Base-by-base conservation (phyloP, 2,329 filamentous ascomycete species). In the Fusarium scirpi region DNA sequence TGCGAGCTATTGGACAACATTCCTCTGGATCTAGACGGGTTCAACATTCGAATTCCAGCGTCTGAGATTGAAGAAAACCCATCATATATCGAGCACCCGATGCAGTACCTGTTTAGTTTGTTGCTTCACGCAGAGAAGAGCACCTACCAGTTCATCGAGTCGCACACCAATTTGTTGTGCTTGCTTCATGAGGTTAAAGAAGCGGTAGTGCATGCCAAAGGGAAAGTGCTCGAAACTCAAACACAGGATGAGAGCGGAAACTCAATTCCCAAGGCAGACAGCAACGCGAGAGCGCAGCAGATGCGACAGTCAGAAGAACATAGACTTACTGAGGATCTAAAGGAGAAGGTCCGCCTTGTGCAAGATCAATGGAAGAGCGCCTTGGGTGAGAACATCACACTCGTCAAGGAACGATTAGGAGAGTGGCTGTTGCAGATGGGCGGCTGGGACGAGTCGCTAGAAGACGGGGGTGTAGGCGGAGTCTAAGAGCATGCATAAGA, bases 131-230 rank as follows among this genome's bases (percentile, higher is more conserved):
- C 94, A 0, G 93, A 97, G 78, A 97, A 96, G 82, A 94, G 92
- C 74, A 95, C 94, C 11, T 97, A 97, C 76, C 96, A 98, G 79
- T 98, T 97, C 81, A 98, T 98, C 76, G 96, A 98, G 83, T 92
- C 90, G 9, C 95, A 98, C 83, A 95, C 90, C 30, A 98, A 98
- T 76, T 84, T 98, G 34, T 85, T 97, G 25, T 98, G 95, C 76
- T 84, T 98, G 40, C 82, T 97, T 60, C 96, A 98, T 76, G 94
- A 98, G 80, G 94, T 97, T 56, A 93, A 94, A 77, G 93, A 92
- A 57, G 91, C 91, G 0, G 89, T 93, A 3, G 91, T 93, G 77
- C 85, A 86, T 48, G 91, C 92, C 10, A 89, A 90, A 70, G 89
- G 89, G 55, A 86, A 89, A 67, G 83, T 92, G 20, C 84, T 91